These are phyloP conservation scores for Glutinoglossum americanum DNA, from an alignment of 495 filamentous ascomycete genomes.

Conservation along the genomic window DNA sequence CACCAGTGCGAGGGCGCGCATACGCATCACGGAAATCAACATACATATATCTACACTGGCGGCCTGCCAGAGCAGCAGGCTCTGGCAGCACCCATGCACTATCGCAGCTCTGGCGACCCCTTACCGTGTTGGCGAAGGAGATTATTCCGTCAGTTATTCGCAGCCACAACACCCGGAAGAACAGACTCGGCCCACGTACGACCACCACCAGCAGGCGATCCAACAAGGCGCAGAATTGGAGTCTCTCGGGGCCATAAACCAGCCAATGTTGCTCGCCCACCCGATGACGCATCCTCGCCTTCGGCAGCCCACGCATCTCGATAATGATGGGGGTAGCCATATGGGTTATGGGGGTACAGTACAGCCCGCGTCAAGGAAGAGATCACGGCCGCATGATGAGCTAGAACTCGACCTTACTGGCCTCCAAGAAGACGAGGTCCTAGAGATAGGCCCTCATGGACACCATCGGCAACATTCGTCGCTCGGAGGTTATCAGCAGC, in stretches of 20 bases:
- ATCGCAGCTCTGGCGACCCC: conserved; percentile 44
- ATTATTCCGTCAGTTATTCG: conserved; percentile 42
- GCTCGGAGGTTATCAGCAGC: not conserved
- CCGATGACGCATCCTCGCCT: conserved; percentile 3
- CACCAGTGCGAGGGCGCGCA: conserved; percentile 11
- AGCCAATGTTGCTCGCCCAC: not conserved
- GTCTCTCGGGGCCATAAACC: conserved; percentile 3
- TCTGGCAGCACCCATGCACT: conserved; percentile 52
- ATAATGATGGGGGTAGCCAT: not conserved
- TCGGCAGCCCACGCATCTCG: not conserved
- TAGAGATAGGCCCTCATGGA: not conserved
- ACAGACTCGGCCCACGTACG: conserved; percentile 27
- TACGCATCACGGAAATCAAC: not conserved
- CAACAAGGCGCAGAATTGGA: conserved; percentile 7
- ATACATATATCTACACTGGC: conserved; percentile 16
- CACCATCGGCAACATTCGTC: conserved; percentile 1
- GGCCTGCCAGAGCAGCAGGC: conserved; percentile 46
- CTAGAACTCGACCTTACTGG: conserved; percentile 13
- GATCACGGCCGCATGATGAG: not conserved
- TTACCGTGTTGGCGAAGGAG: conserved; percentile 22
- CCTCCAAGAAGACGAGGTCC: conserved; percentile 2
- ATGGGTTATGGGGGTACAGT: not conserved
- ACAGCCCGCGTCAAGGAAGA: not conserved
- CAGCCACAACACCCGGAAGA: conserved; percentile 36
- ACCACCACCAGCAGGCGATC: conserved; percentile 26